These are phyloP conservation scores for Phlebiopsis flavidoalba DNA, from an alignment of 768 basidiomycete species.

Conservation along the genomic window DNA sequence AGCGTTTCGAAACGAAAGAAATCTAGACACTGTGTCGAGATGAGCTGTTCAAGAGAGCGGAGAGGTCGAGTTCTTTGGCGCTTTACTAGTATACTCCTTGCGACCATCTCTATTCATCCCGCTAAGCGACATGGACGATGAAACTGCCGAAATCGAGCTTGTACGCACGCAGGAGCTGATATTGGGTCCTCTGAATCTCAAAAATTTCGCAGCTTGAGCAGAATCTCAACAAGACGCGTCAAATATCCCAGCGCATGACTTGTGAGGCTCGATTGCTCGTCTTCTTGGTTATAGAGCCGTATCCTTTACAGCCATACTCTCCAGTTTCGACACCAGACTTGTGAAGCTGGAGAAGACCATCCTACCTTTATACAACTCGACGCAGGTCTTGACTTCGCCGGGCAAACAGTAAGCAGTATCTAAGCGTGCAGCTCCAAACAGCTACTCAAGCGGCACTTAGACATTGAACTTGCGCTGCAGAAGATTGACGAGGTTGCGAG, in stretches of 20 bases:
- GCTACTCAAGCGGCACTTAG: conserved; percentile 29
- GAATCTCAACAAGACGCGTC: conserved; percentile 80
- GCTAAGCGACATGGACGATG: conserved; percentile 40
- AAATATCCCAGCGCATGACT: conserved; percentile 83
- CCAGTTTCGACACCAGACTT: conserved; percentile 78
- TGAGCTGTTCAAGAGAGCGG: neutral
- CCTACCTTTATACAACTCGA: conserved; percentile 72
- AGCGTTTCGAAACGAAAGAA: neutral
- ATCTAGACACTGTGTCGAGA: neutral
- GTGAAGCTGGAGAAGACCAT: conserved; percentile 85
- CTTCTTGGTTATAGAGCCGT: conserved; percentile 11
- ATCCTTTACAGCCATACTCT: conserved; percentile 62
- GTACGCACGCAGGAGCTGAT: conserved; percentile 26
- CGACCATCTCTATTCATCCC: neutral
- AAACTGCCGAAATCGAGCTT: conserved; percentile 73
- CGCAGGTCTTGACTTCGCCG: conserved; percentile 71
- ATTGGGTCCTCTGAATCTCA: neutral
- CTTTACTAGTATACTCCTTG: neutral
- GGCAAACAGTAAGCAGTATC: conserved; percentile 53
- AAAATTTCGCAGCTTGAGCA: conserved; percentile 63
- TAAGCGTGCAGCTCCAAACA: neutral
- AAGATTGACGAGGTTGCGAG: conserved; percentile 79
- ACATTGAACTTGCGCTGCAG: conserved; percentile 72
- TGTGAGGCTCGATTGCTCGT: conserved; percentile 40
- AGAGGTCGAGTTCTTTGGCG: neutral